Evolutionary conservation across 2,329 filamentous ascomycete genomes (phyloP), one percentile per base, ranked within the genome.

Genomic region (Penicillium polonicum): DNA sequence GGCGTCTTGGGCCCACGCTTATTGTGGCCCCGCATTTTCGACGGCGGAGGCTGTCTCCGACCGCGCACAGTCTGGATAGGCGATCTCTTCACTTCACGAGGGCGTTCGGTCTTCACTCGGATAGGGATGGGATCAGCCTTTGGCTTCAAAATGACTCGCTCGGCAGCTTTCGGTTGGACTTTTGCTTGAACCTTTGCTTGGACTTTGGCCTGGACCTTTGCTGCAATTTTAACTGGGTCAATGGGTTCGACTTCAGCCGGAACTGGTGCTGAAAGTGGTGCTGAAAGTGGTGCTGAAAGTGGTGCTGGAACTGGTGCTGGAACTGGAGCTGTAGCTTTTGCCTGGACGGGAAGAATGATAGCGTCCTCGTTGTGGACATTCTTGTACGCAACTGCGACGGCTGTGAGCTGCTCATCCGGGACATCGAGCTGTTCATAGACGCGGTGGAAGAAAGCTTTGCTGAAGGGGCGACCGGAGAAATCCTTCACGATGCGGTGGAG

Each of bases 351-450:
- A 21, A 77, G 45, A 41, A 77, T 70, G 17, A 79, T 78, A 10
- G 74, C 76, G 19, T 77, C 71, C 21, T 73, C 66, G 17, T 67
- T 68, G 54, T 74, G 74, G 5, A 68, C 65, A 36, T 62, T 60
- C 44, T 71, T 68, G 60, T 78, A 78, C 4, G 70, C 65, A 19
- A 60, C 55, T 10, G 74, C 73, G 8, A 79, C 67, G n/a, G 68
- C 65, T 10, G 71, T 63, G 13, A 78, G 67, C 7, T 76, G 65
- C 2, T 72, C 67, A 36, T 78, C 73, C 5, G 65, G 60, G 3
- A 79, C 69, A 49, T 75, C 65, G 1, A 78, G 59, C 39, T 78
- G 75, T 41, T 78, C 73, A 56, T 79, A 79, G 21, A 77, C 71
- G 29, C 75, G 71, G 49, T 75, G 71, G 60, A 79, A 76, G 57